Evolutionary conservation across 192 early-diverging fungal genomes (phyloP), one percentile per base, ranked within the genome.

Genomic region (Entomortierella chlamydospora): DNA sequence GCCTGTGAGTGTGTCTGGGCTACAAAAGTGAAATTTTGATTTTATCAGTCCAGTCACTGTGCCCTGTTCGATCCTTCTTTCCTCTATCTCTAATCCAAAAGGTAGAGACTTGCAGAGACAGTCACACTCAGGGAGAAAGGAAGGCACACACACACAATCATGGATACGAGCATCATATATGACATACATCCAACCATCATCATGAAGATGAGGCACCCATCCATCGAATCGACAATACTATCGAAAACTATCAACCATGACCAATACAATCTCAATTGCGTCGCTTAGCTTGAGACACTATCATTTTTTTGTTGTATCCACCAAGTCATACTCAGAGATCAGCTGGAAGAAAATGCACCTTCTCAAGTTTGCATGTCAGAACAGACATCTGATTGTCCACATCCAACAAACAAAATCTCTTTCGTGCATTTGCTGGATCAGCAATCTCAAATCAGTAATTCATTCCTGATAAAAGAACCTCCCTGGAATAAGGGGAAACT

Each of bases 51-150:
- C 37, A 26, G 39, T 26, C 42, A 29, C 20, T 18, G 43, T 15
- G 41, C 18, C 25, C 45, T 15, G 62, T 54, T 65, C 31, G 41
- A 23, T 65, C 63, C 58, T 65, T 65, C 72, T 74, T 72, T 72
- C 70, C 72, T 74, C 72, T 74, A 65, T 74, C 72, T 74, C 72
- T 66, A 67, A 66, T 73, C 72, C 72, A 64, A 73, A 42, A 64
- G 58, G 57, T 66, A 74, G 72, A 57, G 61, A 72, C 55, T 55
- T 57, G 55, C 55, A 47, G 52, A 64, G 54, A 64, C 70, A 72
- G 70, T 72, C 70, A 72, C 70, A 37, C n/a, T n/a, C n/a, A 60
- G 33, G n/a, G 23, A 30, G 2, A 60, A 12, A 26, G 41, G 39
- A 29, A 45, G 20, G 25, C 8, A 26, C 17, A 13, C 28, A 42